Base-by-base conservation (phyloP, 83 land plant species). In the Thuja plicata region DNA sequence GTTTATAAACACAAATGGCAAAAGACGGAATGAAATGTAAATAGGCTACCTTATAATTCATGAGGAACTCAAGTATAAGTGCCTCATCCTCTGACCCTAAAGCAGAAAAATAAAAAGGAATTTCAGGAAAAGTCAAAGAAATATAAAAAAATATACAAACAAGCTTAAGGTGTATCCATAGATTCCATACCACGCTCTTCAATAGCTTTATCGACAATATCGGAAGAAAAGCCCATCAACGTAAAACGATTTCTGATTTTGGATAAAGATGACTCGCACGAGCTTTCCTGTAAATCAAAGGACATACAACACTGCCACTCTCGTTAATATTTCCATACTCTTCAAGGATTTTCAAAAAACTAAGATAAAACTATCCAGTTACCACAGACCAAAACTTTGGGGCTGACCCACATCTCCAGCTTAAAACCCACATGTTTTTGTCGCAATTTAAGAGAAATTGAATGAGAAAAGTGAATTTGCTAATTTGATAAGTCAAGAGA, bases 131-230 rank as follows among this genome's bases (percentile, higher is more conserved):
- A 43, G 30, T 41, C 85, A 82, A 82, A 82, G 85, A 82, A 82
- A 8, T 12, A 30, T 1, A 46, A 46, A 46, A 43, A 8, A 45
- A 45, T 82, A 82, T 32, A 45, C 7, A 27, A 82, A 38, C 24
- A 79, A 40, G n/a, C 82, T 79, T 43, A 45, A 82, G 46, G 34
- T 82, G 30, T 82, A 82, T 50, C 46, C 85, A 46, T 46, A 46
- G 50, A 46, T 46, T 46, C 50, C 50, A 45, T 45, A 82, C 85
- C 85, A 45, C 85, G 27, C 27, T 82, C 85, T 82, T 45, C 52
- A 45, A 82, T 82, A 37, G 85, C 85, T 82, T 82, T 82, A 52
- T 82, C 85, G 3, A 82, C 85, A 8, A 82, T 45, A 0, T 3
- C n/a, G n/a, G 85, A 82, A 9, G 32, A 45, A 82, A 43, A 82